Percentiles rank a stretch among this genome's conserved stretches.
phyloP scores from a whole-genome alignment of 163 green algal genomes.

The Volvox carteri region DNA sequence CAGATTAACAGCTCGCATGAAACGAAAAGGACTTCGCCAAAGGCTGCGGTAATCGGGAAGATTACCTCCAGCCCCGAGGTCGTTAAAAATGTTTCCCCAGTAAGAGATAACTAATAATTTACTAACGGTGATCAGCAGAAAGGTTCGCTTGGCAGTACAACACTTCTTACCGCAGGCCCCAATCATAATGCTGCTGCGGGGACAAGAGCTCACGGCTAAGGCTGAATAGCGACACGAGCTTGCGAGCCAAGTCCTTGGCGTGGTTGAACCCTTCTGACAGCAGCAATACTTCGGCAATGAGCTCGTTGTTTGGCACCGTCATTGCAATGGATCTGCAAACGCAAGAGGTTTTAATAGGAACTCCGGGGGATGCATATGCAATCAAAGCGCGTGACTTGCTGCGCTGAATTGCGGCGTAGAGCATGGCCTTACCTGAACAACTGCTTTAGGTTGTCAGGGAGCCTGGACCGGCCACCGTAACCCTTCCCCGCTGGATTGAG shows the following conservation, averaged over 20 bases:
- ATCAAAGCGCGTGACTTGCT: too few relatives aligned
- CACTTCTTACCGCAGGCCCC: constrained; percentile 77
- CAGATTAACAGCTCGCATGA: too few relatives aligned
- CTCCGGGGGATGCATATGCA: too few relatives aligned
- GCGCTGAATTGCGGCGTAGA: not conserved
- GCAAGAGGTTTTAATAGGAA: too few relatives aligned
- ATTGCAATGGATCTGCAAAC: constrained; percentile 80
- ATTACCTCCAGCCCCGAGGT: too few relatives aligned
- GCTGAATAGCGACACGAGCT: constrained; percentile 82
- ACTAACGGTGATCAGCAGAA: too few relatives aligned
- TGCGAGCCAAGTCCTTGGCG: constrained; percentile 70
- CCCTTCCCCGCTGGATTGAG: constrained; percentile 91
- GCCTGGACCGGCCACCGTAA: constrained; percentile 87
- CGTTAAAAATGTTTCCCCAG: too few relatives aligned
- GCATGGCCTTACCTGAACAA: constrained; percentile 78
- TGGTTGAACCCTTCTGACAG: constrained; percentile 80
- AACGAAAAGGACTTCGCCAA: too few relatives aligned
- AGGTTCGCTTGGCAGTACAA: too few relatives aligned
- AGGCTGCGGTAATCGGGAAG: too few relatives aligned
- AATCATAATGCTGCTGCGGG: constrained; percentile 90
- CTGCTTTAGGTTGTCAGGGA: constrained; percentile 92
- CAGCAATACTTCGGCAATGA: constrained; percentile 90
- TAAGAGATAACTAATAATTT: too few relatives aligned
- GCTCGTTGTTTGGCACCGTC: constrained; percentile 84
- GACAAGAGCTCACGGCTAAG: constrained; percentile 82